Percentiles rank a stretch among this genome's conserved stretches.
Conservation (phyloP, 1,139 yeast species). For the Pichia kudriavzevii region DNA sequence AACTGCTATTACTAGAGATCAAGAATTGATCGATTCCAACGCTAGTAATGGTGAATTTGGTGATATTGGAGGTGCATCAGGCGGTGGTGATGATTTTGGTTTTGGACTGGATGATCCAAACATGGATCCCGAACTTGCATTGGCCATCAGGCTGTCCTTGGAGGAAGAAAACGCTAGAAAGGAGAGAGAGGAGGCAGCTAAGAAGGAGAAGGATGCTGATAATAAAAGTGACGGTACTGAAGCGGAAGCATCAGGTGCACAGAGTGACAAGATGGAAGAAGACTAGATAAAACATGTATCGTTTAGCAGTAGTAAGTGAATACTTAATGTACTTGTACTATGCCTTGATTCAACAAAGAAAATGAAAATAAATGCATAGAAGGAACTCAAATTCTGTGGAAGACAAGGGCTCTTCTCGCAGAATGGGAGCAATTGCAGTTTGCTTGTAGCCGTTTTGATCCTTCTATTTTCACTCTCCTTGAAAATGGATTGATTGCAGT, state of each 20-base stretch:
- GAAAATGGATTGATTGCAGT: no score
- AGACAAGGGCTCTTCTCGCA: no score
- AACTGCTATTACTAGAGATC: constrained; percentile 63
- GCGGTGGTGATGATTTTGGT: constrained; percentile 36
- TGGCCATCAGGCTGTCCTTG: constrained; percentile 79
- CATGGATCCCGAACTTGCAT: constrained; percentile 94
- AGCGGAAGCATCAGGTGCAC: constrained; percentile 14
- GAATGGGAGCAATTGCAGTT: no score
- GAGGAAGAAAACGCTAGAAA: constrained; percentile 80
- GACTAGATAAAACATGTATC: no score
- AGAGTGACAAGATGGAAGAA: constrained; percentile 20
- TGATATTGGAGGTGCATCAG: constrained; percentile 37
- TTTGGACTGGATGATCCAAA: constrained; percentile 67
- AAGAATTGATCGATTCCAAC: constrained; percentile 39
- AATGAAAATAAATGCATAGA: no score
- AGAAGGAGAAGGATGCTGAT: constrained; percentile 15
- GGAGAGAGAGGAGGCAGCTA: constrained; percentile 36
- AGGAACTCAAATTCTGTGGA: no score
- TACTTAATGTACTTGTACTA: no score
- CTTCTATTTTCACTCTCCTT: no score
- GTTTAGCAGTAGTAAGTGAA: no score
- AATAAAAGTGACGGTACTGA: background rate
- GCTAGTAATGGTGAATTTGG: constrained; percentile 27
- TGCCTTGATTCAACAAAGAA: no score
- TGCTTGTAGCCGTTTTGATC: no score